A percentile compares a stretch with the other conserved stretches of the same genome.
Conservation (phyloP, 2,329 filamentous ascomycete genomes). For the Pyrenophora tritici-repentis region DNA sequence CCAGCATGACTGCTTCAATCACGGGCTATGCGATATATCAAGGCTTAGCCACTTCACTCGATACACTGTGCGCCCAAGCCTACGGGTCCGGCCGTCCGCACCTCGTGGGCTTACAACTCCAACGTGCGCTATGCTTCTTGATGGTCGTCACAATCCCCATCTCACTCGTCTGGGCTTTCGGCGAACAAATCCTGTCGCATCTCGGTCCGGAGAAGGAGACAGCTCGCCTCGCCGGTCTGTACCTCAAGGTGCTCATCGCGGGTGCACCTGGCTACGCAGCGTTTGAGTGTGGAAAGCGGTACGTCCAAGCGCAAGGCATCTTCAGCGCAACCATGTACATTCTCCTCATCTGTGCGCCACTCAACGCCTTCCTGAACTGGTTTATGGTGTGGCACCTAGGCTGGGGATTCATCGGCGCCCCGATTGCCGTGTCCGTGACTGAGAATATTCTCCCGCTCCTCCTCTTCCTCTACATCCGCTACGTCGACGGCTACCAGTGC, state of each 20-base stretch:
- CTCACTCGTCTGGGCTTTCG: conserved; percentile 70
- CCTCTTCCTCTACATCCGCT: conserved; percentile 75
- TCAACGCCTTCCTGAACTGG: conserved; percentile 83
- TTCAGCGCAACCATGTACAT: conserved; percentile 84
- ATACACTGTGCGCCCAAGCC: conserved; percentile 91
- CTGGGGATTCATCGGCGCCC: conserved; percentile 73
- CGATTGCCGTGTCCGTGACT: conserved; percentile 75
- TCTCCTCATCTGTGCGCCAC: conserved; percentile 77
- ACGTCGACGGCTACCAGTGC: conserved; percentile 73
- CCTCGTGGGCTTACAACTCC: conserved; percentile 81
- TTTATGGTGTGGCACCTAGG: conserved; percentile 70
- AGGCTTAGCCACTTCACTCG: conserved; percentile 83
- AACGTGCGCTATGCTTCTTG: conserved; percentile 80
- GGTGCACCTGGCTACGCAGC: conserved; percentile 76
- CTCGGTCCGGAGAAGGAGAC: conserved; percentile 75
- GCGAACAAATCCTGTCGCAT: conserved; percentile 63
- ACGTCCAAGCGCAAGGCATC: conserved; percentile 84
- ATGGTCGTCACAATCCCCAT: conserved; percentile 75
- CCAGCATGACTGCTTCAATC: conserved; percentile 56
- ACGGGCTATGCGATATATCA: conserved; percentile 56
- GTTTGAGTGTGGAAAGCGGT: conserved; percentile 83
- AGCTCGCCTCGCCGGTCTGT: conserved; percentile 72
- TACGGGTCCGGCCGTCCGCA: conserved; percentile 90
- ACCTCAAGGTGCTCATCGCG: conserved; percentile 70
- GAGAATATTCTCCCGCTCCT: conserved; percentile 74